These are phyloP conservation scores for Beauveria medogensis DNA, from an alignment of 2,329 filamentous ascomycete genomes.

Conservation along the genomic window DNA sequence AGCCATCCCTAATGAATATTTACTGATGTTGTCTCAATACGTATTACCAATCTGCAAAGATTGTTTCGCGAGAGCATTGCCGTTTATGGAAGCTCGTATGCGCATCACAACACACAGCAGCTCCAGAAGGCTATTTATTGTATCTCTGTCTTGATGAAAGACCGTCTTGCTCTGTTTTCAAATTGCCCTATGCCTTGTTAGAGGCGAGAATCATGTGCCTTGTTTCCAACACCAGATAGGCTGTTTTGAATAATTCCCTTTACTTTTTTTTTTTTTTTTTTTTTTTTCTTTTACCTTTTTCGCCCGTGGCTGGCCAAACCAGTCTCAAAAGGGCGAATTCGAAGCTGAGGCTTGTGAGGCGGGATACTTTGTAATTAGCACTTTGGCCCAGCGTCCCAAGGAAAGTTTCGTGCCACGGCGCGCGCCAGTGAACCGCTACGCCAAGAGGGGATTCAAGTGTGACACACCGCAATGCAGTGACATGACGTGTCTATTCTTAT, in stretches of 20 bases:
- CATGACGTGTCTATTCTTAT: neutral
- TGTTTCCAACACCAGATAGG: neutral
- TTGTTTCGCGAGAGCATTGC: constrained; percentile 2
- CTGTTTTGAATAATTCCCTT: neutral
- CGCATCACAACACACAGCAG: neutral
- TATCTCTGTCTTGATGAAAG: neutral
- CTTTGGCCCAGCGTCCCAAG: neutral
- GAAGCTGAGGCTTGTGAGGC: constrained; percentile 4
- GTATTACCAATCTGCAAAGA: neutral
- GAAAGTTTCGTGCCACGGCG: neutral
- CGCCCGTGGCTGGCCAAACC: no score
- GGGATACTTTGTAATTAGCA: neutral
- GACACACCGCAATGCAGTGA: neutral
- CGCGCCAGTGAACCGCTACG: constrained; percentile 4
- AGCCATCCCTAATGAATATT: neutral
- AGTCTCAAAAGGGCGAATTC: no score
- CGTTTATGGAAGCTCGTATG: constrained; percentile 3
- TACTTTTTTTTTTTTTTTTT: no score
- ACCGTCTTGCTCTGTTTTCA: neutral
- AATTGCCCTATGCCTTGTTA: no score
- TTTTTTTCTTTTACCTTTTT: no score
- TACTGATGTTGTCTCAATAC: neutral
- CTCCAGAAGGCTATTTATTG: neutral
- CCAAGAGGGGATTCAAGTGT: neutral
- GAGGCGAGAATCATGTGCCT: neutral